Evolutionary conservation across 768 basidiomycete genomes (phyloP), one percentile per base, ranked within the genome.

Genomic region (Butyriboletus loyo): DNA sequence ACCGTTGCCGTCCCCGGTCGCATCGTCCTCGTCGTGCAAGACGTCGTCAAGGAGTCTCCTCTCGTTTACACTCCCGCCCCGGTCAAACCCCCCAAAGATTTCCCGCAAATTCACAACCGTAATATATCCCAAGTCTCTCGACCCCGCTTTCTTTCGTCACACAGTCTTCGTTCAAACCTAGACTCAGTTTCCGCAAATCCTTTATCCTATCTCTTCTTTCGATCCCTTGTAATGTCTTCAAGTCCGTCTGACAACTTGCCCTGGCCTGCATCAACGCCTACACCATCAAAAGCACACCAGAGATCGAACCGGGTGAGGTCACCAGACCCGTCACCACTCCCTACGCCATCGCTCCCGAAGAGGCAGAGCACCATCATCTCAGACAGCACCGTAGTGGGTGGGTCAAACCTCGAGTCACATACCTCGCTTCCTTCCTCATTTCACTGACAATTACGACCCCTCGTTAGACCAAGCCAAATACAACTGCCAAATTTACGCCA

Each of bases 401-500:
- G 39, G 69, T 69, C 50, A n/a, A 15, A 36, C 50, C 48, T 50
- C 48, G 41, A 9, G 19, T 41, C 36, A 49, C 48, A 40, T 35
- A 37, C 49, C 49, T 51, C 53, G 13, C 45, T 59, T 38, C 14
- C 46, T 47, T 47, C 25, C 43, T 3, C 49, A 46, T 50, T 25
- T 42, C 42, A 17, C 57, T 64, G n/a, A 57, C 46, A 17, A 30
- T 42, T 30, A 34, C 47, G 55, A 53, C 50, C 48, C 43, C 32
- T 41, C 24, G 17, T 41, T 43, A 76, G 68, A 43, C 1, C 48
- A 52, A 19, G 87, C 87, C 8, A 62, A 72, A 61, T 38, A 32
- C 7, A 43, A 75, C 51, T 90, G 88, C 62, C 61, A 85, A 64
- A 27, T 80, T 42, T 64, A 69, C 53, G 82, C 85, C 22, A 83